These are phyloP conservation scores for Yarrowia hollandica DNA, from an alignment of 805 yeast genomes.

Conservation along the genomic window DNA sequence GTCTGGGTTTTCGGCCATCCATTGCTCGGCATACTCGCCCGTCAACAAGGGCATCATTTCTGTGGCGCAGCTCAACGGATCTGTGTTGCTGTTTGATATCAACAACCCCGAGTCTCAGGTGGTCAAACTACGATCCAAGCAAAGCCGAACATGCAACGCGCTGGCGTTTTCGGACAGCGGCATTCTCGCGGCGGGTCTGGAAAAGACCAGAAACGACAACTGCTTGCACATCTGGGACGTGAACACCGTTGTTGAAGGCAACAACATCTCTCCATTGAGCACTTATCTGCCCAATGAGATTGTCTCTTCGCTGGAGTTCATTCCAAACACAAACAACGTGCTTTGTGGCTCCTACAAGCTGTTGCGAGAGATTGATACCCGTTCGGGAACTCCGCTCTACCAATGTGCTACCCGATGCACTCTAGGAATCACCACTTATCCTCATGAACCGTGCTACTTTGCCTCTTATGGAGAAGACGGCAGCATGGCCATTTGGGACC, in stretches of 20 bases:
- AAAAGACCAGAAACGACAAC: conserved; percentile 71
- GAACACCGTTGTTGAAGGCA: conserved; percentile 43
- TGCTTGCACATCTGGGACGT: conserved; percentile 81
- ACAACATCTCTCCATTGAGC: conserved; percentile 31
- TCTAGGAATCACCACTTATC: conserved; percentile 66
- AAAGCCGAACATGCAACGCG: conserved; percentile 72
- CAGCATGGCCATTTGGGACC: conserved; percentile 64
- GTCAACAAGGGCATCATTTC: conserved; percentile 50
- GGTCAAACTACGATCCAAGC: conserved; percentile 57
- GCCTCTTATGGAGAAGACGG: conserved; percentile 83
- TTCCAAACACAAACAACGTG: conserved; percentile 51
- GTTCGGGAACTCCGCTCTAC: conserved; percentile 52
- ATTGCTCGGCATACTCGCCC: conserved; percentile 64
- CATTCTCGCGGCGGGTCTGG: conserved; percentile 74
- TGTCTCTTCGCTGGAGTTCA: conserved; percentile 65
- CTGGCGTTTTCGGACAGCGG: conserved; percentile 66
- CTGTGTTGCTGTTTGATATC: conserved; percentile 62
- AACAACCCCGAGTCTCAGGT: conserved; percentile 40
- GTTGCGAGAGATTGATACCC: conserved; percentile 72
- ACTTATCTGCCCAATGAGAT: conserved; percentile 69
- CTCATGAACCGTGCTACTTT: conserved; percentile 63
- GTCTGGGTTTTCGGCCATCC: conserved; percentile 66
- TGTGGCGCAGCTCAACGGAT: conserved; percentile 74
- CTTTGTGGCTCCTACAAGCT: conserved; percentile 76
- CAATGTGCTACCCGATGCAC: conserved; percentile 78